A percentile compares a stretch with the other conserved stretches of the same genome.
These are phyloP conservation scores for Lasiosphaeriaceae sp. DNA, from an alignment of 495 filamentous ascomycete genomes.

Conservation along the genomic window DNA sequence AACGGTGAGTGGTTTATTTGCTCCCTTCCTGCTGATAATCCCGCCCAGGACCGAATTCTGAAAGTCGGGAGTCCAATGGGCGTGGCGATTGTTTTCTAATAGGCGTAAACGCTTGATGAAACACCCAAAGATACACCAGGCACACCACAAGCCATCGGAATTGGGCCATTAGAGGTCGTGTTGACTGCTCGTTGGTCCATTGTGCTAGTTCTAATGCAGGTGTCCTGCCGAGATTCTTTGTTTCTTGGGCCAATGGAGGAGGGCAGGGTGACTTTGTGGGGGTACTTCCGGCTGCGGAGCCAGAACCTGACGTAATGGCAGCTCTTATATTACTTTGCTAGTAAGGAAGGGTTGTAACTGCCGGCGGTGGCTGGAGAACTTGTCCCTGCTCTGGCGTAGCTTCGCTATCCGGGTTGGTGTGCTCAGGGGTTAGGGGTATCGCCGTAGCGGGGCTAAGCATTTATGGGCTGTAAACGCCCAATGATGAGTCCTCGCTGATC, in stretches of 20 bases:
- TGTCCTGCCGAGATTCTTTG: background rate
- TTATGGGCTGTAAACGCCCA: background rate
- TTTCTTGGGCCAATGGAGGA: background rate
- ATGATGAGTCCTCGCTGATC: conserved; percentile 13
- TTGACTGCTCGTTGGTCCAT: background rate
- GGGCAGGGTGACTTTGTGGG: background rate
- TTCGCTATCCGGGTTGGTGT: too few species aligned
- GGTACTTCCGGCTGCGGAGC: conserved; percentile 7
- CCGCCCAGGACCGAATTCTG: background rate
- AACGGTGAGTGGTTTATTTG: background rate
- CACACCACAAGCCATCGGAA: background rate
- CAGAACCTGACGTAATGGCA: background rate
- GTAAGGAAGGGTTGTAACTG: background rate
- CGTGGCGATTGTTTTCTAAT: background rate
- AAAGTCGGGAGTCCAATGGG: background rate
- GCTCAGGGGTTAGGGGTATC: conserved; percentile 11
- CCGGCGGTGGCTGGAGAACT: too few species aligned
- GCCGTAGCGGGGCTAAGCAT: conserved; percentile 1
- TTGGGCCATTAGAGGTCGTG: conserved; percentile 3
- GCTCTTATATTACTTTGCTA: too few species aligned
- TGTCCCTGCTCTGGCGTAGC: too few species aligned
- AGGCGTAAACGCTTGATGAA: background rate
- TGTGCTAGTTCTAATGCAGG: conserved; percentile 4
- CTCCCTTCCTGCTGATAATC: background rate
- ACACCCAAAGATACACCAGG: background rate